Conservation (phyloP, 495 filamentous ascomycete species). For the Mytilinidion resinicola region DNA sequence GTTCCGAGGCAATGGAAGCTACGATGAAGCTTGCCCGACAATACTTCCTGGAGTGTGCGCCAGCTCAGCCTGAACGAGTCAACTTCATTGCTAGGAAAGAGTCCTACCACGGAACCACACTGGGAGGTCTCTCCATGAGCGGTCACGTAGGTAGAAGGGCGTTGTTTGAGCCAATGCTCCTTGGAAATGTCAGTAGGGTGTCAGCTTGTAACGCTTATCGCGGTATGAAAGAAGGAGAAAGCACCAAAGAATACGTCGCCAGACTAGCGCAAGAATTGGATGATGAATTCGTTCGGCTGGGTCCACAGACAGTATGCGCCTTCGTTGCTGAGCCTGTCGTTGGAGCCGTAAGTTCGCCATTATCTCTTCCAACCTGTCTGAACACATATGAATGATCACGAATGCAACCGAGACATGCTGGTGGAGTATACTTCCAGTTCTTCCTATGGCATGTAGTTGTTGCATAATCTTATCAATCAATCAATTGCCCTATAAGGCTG, state of each 20-base stretch:
- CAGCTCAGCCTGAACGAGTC: conserved; percentile 43
- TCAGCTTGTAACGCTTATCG: conserved; percentile 66
- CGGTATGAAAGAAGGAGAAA: conserved; percentile 35
- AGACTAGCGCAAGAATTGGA: conserved; percentile 65
- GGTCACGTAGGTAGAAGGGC: conserved; percentile 20
- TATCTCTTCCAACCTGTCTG: neutral
- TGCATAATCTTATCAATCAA: conserved; percentile 2
- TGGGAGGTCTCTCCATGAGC: conserved; percentile 28
- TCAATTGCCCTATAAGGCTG: neutral
- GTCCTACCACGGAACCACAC: conserved; percentile 32
- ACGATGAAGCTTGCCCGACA: conserved; percentile 60
- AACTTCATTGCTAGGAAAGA: conserved; percentile 18
- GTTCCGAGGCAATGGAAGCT: conserved; percentile 65
- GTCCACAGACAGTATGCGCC: conserved; percentile 64
- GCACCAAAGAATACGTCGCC: conserved; percentile 41
- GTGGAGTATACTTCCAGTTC: too few relatives aligned
- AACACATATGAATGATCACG: neutral
- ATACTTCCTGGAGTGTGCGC: conserved; percentile 51
- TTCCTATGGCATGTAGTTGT: neutral
- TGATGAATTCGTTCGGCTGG: conserved; percentile 64
- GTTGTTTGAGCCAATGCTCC: conserved; percentile 50
- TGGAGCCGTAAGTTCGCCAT: conserved; percentile 39
- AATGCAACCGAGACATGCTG: neutral
- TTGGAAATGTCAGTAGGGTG: conserved; percentile 55
- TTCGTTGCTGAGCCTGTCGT: conserved; percentile 72